Percentiles rank a stretch among this genome's conserved stretches.
These are phyloP conservation scores for Rosa hybrid DNA, from an alignment of 331 rosid genomes.

Conservation along the genomic window DNA sequence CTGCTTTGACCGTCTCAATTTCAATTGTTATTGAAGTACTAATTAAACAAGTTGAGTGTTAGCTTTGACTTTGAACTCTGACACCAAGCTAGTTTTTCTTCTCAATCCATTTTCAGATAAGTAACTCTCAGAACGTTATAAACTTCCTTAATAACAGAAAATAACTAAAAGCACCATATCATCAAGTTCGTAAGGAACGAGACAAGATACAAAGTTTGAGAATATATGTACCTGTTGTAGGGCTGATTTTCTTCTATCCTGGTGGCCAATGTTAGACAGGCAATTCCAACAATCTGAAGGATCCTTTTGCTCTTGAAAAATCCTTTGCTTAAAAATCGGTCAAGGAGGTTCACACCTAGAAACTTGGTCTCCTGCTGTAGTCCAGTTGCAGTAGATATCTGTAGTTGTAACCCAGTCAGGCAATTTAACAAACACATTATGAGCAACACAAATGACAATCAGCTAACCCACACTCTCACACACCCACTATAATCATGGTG, in stretches of 20 bases:
- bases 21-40: neutral
- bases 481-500: neutral
- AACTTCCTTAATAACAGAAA: no score
- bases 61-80: neutral
- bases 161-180: neutral
- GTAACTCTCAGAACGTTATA: neutral
- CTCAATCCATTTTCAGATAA: neutral
- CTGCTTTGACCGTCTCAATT: neutral
- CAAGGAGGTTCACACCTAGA: constrained; percentile 76
- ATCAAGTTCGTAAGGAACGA: neutral
- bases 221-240: constrained; percentile 51
- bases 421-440: constrained; percentile 8
- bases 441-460: neutral
- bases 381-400: constrained; percentile 52
- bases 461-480: neutral
- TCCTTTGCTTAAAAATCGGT: constrained; percentile 82
- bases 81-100: neutral
- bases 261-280: constrained; percentile 79
- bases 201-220: neutral
- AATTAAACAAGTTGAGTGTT: neutral
- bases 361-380: constrained; percentile 87
- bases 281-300: constrained; percentile 81
- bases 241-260: constrained; percentile 96
- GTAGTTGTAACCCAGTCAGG: constrained; percentile 36
- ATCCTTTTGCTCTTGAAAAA: constrained; percentile 52